Conservation (phyloP, 306 rosid genomes). For the Sesbania bispinosa region DNA sequence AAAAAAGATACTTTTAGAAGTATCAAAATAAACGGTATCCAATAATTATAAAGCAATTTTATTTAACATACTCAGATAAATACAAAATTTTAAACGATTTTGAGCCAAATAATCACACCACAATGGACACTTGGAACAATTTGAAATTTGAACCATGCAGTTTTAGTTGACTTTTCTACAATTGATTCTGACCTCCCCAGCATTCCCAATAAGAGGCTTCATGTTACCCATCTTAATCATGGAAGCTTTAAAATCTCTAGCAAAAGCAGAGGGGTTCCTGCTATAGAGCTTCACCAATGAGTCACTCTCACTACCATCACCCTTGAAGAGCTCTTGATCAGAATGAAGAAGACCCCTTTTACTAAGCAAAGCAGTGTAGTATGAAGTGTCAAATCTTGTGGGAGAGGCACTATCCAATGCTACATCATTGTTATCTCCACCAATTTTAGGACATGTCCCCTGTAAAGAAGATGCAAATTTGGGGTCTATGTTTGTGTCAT, state of each 20-base stretch:
- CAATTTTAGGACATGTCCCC: not conserved
- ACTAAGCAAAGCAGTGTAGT: not conserved
- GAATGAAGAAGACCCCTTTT: conserved; percentile 34
- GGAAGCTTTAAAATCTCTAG: conserved; percentile 14
- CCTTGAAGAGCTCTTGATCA: conserved; percentile 29
- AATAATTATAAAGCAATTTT: no score
- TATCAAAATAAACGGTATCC: no score
- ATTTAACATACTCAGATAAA: no score
- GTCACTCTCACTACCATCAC: conserved; percentile 19
- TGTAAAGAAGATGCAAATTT: not conserved
- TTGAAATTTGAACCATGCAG: not conserved
- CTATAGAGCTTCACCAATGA: conserved; percentile 10
- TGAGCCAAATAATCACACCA: no score
- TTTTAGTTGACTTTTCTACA: conserved; percentile 28
- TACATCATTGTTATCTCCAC: conserved; percentile 4
- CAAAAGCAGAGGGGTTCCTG: not conserved
- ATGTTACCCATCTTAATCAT: conserved; percentile 37
- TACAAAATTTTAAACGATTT: no score
- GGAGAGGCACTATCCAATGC: conserved; percentile 25
- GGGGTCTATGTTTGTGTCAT: conserved; percentile 13
- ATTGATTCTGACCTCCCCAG: conserved; percentile 19
- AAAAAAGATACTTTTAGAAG: no score
- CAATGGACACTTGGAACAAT: no score
- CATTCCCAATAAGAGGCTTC: conserved; percentile 7
- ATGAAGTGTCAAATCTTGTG: not conserved